A percentile compares a stretch with the other conserved stretches of the same genome.
phyloP scores from a whole-genome alignment of 345 rosid species.

The Salix udensis region DNA sequence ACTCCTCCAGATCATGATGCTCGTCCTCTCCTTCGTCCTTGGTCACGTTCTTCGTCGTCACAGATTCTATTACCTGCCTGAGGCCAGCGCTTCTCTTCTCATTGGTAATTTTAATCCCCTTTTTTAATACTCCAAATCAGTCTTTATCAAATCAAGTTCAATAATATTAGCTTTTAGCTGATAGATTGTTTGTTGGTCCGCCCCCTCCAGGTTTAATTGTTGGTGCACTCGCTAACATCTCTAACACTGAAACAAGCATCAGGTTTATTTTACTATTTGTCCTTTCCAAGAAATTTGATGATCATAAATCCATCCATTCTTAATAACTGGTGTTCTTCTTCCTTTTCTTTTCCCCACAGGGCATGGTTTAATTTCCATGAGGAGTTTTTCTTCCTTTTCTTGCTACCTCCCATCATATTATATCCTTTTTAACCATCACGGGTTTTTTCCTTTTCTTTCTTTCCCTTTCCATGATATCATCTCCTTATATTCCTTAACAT shows the following conservation, averaged over 20 bases:
- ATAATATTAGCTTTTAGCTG: too few relatives aligned
- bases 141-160: background rate
- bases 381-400: conserved; percentile 91
- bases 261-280: conserved; percentile 41
- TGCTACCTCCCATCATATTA: conserved; percentile 95
- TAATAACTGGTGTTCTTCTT: too few relatives aligned
- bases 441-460: conserved; percentile 6
- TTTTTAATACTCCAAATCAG: background rate
- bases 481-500: conserved; percentile 52
- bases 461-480: background rate
- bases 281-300: background rate
- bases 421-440: conserved; percentile 47
- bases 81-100: conserved; percentile 97
- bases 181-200: background rate
- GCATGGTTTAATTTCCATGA: conserved; percentile 98
- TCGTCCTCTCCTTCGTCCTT: conserved; percentile 92
- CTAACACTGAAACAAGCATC: conserved; percentile 83
- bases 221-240: conserved; percentile 87
- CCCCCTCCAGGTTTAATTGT: conserved; percentile 62
- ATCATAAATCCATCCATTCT: too few relatives aligned
- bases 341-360: conserved; percentile 36
- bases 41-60: conserved; percentile 98
- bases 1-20: conserved; percentile 99
- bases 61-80: conserved; percentile 89
- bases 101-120: conserved; percentile 43